Evolutionary conservation across 1,284 basidiomycete species (phyloP).

Genomic region (Ustilago xerochloae): DNA sequence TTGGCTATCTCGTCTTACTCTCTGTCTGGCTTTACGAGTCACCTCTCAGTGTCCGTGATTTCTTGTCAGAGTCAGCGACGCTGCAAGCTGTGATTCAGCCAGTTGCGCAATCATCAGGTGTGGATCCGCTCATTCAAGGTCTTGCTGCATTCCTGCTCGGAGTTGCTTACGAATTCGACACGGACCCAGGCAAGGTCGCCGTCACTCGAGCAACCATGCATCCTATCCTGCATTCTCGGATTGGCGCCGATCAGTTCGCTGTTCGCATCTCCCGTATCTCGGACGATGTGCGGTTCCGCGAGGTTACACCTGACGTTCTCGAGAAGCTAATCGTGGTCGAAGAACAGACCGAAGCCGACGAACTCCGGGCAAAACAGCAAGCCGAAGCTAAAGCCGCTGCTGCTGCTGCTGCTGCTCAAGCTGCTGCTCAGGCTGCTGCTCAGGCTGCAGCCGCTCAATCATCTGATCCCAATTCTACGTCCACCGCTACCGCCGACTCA

Average conservation of each 20-base stretch:
- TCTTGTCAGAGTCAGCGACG: slow-evolving; percentile 86
- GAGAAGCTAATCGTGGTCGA: slow-evolving; percentile 44
- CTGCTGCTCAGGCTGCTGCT: slow-evolving; percentile 28
- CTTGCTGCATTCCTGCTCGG: slow-evolving; percentile 92
- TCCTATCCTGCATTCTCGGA: slow-evolving; percentile 82
- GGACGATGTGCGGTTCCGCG: slow-evolving; percentile 90
- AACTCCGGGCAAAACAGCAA: slow-evolving; percentile 49
- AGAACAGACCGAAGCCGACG: slow-evolving; percentile 55
- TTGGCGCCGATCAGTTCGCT: slow-evolving; percentile 86
- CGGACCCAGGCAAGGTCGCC: slow-evolving; percentile 45
- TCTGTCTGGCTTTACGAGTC: slow-evolving; percentile 98
- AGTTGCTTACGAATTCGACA: slow-evolving; percentile 77
- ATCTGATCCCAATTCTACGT: slow-evolving; percentile 18
- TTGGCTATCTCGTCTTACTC: slow-evolving; percentile 84
- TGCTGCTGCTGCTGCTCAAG: slow-evolving; percentile 23
- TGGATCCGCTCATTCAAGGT: slow-evolving; percentile 87
- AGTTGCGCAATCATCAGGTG: slow-evolving; percentile 86
- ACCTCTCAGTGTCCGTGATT: slow-evolving; percentile 84
- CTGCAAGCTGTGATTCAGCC: slow-evolving; percentile 83
- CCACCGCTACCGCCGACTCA: slow-evolving; percentile 3
- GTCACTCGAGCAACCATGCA: slow-evolving; percentile 60
- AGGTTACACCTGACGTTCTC: slow-evolving; percentile 81
- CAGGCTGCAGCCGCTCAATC: slow-evolving; percentile 14
- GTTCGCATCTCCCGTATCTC: slow-evolving; percentile 86
- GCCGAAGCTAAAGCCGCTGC: slow-evolving; percentile 36